Conservation (phyloP, 2,329 filamentous ascomycete species). For the Sporothrix euskadiensis region DNA sequence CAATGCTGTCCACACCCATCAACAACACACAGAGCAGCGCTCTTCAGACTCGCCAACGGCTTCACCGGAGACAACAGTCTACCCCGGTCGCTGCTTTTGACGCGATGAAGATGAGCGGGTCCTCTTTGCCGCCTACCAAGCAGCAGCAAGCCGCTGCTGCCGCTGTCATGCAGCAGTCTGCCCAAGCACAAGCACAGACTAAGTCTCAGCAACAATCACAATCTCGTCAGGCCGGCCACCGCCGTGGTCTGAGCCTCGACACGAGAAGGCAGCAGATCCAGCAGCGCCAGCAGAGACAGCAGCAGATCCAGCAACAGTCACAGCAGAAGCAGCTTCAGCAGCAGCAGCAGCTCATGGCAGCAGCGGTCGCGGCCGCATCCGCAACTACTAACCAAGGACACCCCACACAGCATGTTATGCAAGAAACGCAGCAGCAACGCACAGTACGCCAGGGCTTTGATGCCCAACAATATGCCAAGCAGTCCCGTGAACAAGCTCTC, state of each 20-base stretch:
- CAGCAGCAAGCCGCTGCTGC: conserved; percentile 19
- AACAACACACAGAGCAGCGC: conserved; percentile 52
- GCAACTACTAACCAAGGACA: conserved; percentile 57
- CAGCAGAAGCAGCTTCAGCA: conserved; percentile 39
- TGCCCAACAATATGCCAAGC: conserved; percentile 39
- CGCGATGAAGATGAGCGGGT: conserved; percentile 62
- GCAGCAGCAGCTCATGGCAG: conserved; percentile 26
- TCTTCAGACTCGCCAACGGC: conserved; percentile 70
- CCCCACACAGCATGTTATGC: conserved; percentile 70
- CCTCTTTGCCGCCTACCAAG: conserved; percentile 58
- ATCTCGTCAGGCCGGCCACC: conserved; percentile 58
- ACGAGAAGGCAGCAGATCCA: conserved; percentile 61
- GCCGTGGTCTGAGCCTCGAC: conserved; percentile 83
- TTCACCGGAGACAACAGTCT: conserved; percentile 85
- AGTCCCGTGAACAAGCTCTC: conserved; percentile 53
- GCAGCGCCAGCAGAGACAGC: conserved; percentile 34
- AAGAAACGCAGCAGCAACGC: conserved; percentile 88
- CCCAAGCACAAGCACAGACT: conserved; percentile 22
- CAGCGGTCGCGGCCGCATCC: conserved; percentile 29
- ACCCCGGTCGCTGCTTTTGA: conserved; percentile 73
- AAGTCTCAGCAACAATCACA: conserved; percentile 7
- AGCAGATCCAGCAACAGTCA: conserved; percentile 28
- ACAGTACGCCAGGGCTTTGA: conserved; percentile 71
- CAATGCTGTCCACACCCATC: conserved; percentile 49
- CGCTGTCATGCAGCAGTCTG: conserved; percentile 36